Percentiles rank a stretch among this genome's conserved stretches.
Evolutionary conservation across 305 asterid species (phyloP).

Genomic region (Stenogyne calaminthoides): DNA sequence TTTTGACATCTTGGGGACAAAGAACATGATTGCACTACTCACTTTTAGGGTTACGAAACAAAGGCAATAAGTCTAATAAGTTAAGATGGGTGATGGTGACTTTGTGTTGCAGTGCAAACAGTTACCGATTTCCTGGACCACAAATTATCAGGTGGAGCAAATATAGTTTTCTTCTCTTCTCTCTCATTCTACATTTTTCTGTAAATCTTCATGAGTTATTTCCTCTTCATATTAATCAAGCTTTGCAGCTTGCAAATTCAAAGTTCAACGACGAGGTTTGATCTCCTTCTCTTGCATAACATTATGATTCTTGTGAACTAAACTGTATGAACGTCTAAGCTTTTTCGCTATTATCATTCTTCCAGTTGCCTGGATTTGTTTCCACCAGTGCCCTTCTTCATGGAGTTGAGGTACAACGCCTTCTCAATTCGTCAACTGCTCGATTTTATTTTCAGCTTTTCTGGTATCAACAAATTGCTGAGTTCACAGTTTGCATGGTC

Average conservation of each 20-base stretch:
- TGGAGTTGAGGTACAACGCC: slow-evolving; percentile 83
- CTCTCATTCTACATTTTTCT: slow-evolving; percentile 14
- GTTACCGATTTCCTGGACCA: too few species aligned
- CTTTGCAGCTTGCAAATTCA: slow-evolving; percentile 73
- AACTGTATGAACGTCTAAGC: slow-evolving; percentile 1
- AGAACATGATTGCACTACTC: too few species aligned
- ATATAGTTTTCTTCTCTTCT: too few species aligned
- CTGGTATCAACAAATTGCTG: too few species aligned
- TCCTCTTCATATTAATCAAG: slow-evolving; percentile 66
- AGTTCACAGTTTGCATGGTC: too few species aligned
- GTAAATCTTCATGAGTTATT: slow-evolving; percentile 80
- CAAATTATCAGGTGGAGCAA: too few species aligned
- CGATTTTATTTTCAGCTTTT: too few species aligned
- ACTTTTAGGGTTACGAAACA: too few species aligned
- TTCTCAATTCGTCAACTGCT: not conserved
- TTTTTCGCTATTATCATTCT: slow-evolving; percentile 21
- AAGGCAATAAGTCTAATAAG: too few species aligned
- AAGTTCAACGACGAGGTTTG: slow-evolving; percentile 80
- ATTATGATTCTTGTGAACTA: not conserved
- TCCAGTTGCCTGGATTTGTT: slow-evolving; percentile 85
- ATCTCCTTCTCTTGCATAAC: slow-evolving; percentile 4
- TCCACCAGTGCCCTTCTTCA: slow-evolving; percentile 80
- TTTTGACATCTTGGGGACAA: too few species aligned
- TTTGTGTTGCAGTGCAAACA: too few species aligned
- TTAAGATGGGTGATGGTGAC: too few species aligned